Base-by-base conservation (phyloP, 2,329 filamentous ascomycete species). In the Cordyceps militaris region DNA sequence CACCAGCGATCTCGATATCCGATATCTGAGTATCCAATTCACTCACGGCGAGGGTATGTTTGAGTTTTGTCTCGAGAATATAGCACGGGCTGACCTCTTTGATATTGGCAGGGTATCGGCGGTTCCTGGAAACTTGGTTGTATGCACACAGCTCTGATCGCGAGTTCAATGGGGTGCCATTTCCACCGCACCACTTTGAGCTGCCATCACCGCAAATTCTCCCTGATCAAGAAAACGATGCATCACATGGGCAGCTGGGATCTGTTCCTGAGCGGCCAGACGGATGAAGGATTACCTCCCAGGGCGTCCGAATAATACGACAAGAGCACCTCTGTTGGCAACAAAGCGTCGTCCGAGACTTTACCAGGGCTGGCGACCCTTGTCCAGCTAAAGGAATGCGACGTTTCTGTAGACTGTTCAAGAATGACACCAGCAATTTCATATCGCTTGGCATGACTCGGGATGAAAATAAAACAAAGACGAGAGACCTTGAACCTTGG, bases 21-120 rank as follows among this genome's bases (percentile, higher is more conserved):
- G 75, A 50, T 76, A 79, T 64, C 68, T 80, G 28, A 74, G 74
- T 6, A 73, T 80, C 44, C 77, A 80, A 55, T 80, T 80, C 61
- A 78, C 73, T 43, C 71, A 74, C 44, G 69, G 73, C 28, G 72
- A 76, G 63, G 78, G 78, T 79, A 67, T 66, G 69, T 58, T 16
- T 49, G 57, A 59, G n/a, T 43, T 30, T 60, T 36, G 30, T 43
- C 59, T 53, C 3, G 24, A n/a, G 7, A n/a, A n/a, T 5, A 24
- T 43, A 28, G 23, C 26, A 21, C 16, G 6, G 10, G 28, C 56
- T 53, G n/a, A 53, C 36, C 13, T 47, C 19, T 47, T 14, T 30
- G 1, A 24, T n/a, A 7, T 14, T 26, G 4, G 11, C 64, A 78
- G 75, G 76, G 61, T 79, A 77, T 58, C 70, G 66, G 34, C 69